These are phyloP conservation scores for Dioscorea zingiberensis DNA, from an alignment of 106 monocot species.

Conservation along the genomic window DNA sequence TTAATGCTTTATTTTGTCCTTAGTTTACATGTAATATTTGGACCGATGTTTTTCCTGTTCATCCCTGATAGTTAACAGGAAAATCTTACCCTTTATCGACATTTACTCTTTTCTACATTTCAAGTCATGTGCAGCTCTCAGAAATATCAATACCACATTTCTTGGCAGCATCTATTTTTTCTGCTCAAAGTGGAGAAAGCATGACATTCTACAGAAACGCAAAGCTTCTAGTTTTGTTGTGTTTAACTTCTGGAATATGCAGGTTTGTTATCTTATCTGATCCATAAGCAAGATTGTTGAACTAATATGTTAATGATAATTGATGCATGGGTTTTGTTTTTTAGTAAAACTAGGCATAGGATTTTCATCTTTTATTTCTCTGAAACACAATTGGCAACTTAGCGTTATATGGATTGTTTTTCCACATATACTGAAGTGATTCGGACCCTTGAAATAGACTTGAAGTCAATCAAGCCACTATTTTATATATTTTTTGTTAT, in stretches of 20 bases:
- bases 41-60: not conserved
- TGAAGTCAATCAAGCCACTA: too few species aligned
- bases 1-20: not conserved
- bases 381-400: not conserved
- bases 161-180: slow-evolving; percentile 93
- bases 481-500: too few species aligned
- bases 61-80: not conserved
- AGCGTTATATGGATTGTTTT: too few species aligned
- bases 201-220: slow-evolving; percentile 55
- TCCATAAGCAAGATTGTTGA: not conserved
- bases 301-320: too few species aligned
- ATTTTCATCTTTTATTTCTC: not conserved
- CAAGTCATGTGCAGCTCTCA: slow-evolving; percentile 48
- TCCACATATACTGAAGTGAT: too few species aligned
- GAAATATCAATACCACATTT: slow-evolving; percentile 92
- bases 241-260: slow-evolving; percentile 81
- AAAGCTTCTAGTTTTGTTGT: slow-evolving; percentile 64
- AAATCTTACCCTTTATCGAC: not conserved
- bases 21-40: not conserved
- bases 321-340: not conserved
- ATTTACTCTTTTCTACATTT: slow-evolving; percentile 5
- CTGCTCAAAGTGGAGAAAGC: slow-evolving; percentile 70
- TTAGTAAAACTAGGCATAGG: not conserved
- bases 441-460: too few species aligned
- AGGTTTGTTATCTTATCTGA: slow-evolving; percentile 44